A percentile compares a stretch with the other conserved stretches of the same genome.
Conservation (phyloP, 208 protist genomes). For the Leishmania braziliensis region DNA sequence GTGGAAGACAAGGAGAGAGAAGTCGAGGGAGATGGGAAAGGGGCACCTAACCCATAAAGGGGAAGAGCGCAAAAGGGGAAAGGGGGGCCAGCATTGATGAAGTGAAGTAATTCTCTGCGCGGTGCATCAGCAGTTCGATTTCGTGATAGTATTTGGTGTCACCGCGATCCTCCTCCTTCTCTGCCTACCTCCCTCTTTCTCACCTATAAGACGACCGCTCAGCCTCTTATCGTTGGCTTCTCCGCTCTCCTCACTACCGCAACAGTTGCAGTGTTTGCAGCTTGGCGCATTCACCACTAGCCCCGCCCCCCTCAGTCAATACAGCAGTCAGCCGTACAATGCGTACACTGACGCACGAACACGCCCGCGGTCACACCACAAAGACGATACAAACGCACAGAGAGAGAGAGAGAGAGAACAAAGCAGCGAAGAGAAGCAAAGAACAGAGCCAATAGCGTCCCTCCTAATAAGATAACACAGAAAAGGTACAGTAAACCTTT, state of each 20-base stretch:
- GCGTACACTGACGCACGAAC: background rate
- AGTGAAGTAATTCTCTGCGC: background rate
- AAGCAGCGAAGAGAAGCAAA: conserved; percentile 6
- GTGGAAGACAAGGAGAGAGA: background rate
- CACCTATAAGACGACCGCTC: background rate
- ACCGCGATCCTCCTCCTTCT: background rate
- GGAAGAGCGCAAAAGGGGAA: background rate
- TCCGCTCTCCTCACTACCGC: background rate
- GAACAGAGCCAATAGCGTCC: background rate
- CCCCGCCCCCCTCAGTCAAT: background rate
- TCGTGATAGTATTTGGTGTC: background rate
- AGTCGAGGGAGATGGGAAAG: background rate
- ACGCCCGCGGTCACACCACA: background rate
- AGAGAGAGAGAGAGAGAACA: conserved; percentile 9
- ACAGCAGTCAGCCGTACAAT: background rate
- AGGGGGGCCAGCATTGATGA: background rate
- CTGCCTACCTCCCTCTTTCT: background rate
- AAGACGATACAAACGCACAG: background rate
- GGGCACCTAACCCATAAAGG: background rate
- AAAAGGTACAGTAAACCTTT: background rate
- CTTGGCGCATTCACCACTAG: background rate
- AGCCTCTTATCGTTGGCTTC: background rate
- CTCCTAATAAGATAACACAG: background rate
- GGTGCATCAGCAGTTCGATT: background rate
- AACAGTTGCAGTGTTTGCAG: background rate